phyloP scores from a whole-genome alignment of 441 rosid genomes.

The Mallotus repandus region DNA sequence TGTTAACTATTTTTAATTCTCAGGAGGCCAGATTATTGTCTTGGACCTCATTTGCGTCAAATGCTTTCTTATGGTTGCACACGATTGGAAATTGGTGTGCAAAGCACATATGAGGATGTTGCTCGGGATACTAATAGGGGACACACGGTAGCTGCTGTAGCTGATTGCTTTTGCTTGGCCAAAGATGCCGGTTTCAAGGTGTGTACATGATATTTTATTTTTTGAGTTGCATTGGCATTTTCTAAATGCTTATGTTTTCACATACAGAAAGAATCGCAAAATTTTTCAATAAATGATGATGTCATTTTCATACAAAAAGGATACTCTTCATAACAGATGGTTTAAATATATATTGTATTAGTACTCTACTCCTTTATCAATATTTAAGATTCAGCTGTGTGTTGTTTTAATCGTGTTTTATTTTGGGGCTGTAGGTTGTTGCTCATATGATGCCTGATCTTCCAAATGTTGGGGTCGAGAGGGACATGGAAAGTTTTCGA shows the following conservation, averaged over 20 bases:
- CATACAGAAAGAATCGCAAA: neutral
- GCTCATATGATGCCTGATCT: constrained; percentile 99
- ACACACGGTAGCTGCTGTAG: constrained; percentile 98
- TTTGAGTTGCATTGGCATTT: neutral
- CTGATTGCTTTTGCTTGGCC: constrained; percentile 96
- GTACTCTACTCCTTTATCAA: constrained; percentile 17
- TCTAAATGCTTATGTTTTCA: neutral
- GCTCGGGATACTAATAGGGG: constrained; percentile 98
- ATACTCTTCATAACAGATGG: neutral
- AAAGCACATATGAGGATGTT: constrained; percentile 99
- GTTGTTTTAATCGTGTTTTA: constrained; percentile 43
- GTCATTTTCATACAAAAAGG: neutral
- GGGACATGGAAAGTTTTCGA: constrained; percentile 92
- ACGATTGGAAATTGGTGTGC: constrained; percentile 96
- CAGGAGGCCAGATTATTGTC: constrained; percentile 99
- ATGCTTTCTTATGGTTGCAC: constrained; percentile 99
- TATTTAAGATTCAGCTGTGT: constrained; percentile 33
- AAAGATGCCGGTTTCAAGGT: constrained; percentile 99
- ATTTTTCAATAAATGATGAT: constrained; percentile 2
- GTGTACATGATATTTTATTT: neutral
- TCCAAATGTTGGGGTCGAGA: constrained; percentile 98
- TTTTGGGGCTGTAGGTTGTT: constrained; percentile 65
- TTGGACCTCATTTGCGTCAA: constrained; percentile 96
- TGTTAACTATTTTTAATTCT: constrained; percentile 23
- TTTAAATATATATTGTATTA: constrained; percentile 2